Evolutionary conservation across 257 asterid species (phyloP).

Genomic region (Salvia miltiorrhiza): DNA sequence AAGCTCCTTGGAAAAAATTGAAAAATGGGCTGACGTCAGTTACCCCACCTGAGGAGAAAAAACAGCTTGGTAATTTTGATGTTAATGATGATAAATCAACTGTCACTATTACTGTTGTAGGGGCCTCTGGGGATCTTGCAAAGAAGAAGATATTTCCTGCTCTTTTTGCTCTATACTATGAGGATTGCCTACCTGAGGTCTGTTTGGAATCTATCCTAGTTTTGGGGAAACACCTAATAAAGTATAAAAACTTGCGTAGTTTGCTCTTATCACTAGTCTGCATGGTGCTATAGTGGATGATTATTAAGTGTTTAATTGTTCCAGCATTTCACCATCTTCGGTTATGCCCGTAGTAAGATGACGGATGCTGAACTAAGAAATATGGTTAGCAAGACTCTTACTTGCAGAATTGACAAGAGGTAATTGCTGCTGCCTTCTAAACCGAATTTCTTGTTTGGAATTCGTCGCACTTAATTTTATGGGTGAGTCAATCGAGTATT

Average conservation of each 20-base stretch:
- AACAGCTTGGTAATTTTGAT: slow-evolving; percentile 19
- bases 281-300: neutral
- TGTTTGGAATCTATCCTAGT: slow-evolving; percentile 8
- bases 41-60: slow-evolving; percentile 35
- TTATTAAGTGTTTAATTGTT: slow-evolving; percentile 5
- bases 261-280: neutral
- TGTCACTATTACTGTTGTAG: slow-evolving; percentile 86
- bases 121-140: slow-evolving; percentile 98
- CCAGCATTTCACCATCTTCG: slow-evolving; percentile 87
- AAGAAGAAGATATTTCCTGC: slow-evolving; percentile 97
- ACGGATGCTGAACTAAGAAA: slow-evolving; percentile 78
- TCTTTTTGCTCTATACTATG: slow-evolving; percentile 94
- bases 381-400: slow-evolving; percentile 94
- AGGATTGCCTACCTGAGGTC: slow-evolving; percentile 92
- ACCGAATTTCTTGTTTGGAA: neutral
- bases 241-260: neutral
- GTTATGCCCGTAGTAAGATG: slow-evolving; percentile 98
- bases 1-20: slow-evolving; percentile 38
- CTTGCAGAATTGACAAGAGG: slow-evolving; percentile 94
- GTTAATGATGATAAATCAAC: slow-evolving; percentile 42
- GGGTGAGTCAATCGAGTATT: neutral
- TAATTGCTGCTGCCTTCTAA: slow-evolving; percentile 15
- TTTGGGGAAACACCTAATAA: neutral
- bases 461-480: neutral
- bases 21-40: slow-evolving; percentile 39